Conservation (phyloP, 495 filamentous ascomycete genomes). For the Xylaria sp. region DNA sequence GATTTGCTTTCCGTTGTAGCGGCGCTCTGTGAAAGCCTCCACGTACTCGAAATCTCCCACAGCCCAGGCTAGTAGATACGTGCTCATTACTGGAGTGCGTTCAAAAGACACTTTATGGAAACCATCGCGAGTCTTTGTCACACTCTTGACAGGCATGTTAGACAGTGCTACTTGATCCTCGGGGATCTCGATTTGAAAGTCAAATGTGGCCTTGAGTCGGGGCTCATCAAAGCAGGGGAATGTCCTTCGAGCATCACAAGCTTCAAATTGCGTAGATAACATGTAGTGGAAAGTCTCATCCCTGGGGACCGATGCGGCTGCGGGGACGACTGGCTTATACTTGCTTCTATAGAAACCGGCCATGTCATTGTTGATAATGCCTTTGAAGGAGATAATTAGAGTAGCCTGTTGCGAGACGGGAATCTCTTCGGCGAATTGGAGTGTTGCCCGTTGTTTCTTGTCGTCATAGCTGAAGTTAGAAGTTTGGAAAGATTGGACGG, state of each 20-base stretch:
- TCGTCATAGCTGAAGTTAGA: conserved; percentile 77
- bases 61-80: conserved; percentile 96
- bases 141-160: conserved; percentile 87
- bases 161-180: conserved; percentile 85
- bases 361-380: conserved; percentile 92
- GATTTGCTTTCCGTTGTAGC: conserved; percentile 86
- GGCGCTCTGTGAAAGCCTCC: conserved; percentile 83
- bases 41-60: conserved; percentile 97
- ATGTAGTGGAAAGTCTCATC: conserved; percentile 86
- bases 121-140: conserved; percentile 64
- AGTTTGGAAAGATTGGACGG: conserved; percentile 60
- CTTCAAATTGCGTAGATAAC: conserved; percentile 97
- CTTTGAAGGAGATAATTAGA: conserved; percentile 78
- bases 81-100: conserved; percentile 90
- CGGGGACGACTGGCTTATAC: conserved; percentile 79
- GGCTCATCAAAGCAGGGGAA: conserved; percentile 99
- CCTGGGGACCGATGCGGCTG: conserved; percentile 73
- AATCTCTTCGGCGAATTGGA: conserved; percentile 74
- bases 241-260: conserved; percentile 90
- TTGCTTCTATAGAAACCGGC: conserved; percentile 95
- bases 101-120: conserved; percentile 86
- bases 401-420: conserved; percentile 65
- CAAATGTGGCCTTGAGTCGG: conserved; percentile 93
- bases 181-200: conserved; percentile 89
- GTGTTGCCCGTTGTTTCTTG: conserved; percentile 76